A percentile compares a stretch with the other conserved stretches of the same genome.
Evolutionary conservation across 352 stramenopile species (phyloP).

Genomic region (Hyaloperonospora arabidopsidis): DNA sequence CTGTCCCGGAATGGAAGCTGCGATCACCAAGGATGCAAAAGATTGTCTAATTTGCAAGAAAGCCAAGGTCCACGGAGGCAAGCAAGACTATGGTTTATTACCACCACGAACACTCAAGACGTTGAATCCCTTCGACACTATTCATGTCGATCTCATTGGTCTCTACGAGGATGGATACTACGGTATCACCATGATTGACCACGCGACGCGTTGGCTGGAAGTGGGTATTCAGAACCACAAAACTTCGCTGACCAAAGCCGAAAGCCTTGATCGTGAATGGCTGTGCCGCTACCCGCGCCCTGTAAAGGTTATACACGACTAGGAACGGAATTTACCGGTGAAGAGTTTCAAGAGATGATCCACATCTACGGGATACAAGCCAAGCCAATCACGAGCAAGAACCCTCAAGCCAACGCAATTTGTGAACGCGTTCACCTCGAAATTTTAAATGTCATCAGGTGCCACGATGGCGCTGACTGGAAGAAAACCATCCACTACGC

Average conservation of each 20-base stretch:
- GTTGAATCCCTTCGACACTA: too few species aligned
- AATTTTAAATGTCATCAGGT: neutral
- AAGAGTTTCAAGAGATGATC: neutral
- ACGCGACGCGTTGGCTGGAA: too few species aligned
- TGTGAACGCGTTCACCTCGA: neutral
- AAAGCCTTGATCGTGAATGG: neutral
- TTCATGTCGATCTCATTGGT: too few species aligned
- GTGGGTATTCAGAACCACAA: neutral
- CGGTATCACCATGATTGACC: too few species aligned
- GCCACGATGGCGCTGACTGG: neutral
- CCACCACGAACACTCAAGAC: neutral
- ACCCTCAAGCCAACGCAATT: neutral
- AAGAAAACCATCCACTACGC: neutral
- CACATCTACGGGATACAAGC: neutral
- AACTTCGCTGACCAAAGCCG: neutral
- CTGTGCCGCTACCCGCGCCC: neutral
- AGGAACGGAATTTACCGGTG: neutral
- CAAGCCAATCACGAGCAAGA: neutral
- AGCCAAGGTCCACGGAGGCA: neutral
- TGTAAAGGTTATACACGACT: neutral
- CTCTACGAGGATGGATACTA: too few species aligned
- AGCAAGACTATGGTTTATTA: constrained; percentile 1
- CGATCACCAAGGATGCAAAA: neutral
- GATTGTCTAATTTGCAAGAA: constrained; percentile 2
- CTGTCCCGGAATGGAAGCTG: neutral